Evolutionary conservation across 2,329 filamentous ascomycete species (phyloP).

Genomic region (Pseudogymnoascus sp.): DNA sequence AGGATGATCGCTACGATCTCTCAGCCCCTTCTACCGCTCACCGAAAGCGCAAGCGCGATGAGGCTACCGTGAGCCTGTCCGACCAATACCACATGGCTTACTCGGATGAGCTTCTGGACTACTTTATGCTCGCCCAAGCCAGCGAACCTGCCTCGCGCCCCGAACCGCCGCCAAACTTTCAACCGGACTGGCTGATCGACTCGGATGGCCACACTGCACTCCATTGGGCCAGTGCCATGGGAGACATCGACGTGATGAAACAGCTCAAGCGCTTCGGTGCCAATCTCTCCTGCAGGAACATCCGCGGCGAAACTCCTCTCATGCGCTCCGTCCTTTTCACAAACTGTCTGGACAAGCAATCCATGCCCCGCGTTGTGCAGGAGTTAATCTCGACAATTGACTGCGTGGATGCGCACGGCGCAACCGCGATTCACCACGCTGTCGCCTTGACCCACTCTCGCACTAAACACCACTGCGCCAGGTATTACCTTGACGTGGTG

Average conservation of each 20-base stretch:
- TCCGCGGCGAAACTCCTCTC: constrained; percentile 76
- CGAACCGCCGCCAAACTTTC: constrained; percentile 75
- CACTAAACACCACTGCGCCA: constrained; percentile 78
- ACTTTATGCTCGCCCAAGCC: constrained; percentile 82
- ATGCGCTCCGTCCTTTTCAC: constrained; percentile 95
- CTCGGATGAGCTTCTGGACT: constrained; percentile 88
- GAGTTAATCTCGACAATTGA: constrained; percentile 77
- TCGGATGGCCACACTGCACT: constrained; percentile 86
- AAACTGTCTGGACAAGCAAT: constrained; percentile 91
- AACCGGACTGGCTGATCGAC: constrained; percentile 88
- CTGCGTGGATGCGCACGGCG: constrained; percentile 68
- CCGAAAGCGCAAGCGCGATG: constrained; percentile 73
- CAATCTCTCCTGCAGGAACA: constrained; percentile 60
- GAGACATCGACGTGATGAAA: constrained; percentile 83
- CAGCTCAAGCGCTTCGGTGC: constrained; percentile 78
- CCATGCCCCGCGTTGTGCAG: constrained; percentile 76
- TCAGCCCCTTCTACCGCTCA: constrained; percentile 56
- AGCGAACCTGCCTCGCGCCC: constrained; percentile 65
- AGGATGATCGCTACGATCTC: constrained; percentile 69
- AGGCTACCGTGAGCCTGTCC: constrained; percentile 51
- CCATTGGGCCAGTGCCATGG: constrained; percentile 98
- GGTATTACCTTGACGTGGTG: constrained; percentile 89
- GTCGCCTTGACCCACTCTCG: constrained; percentile 76
- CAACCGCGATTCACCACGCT: constrained; percentile 90
- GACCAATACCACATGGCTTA: constrained; percentile 86